These are phyloP conservation scores for Hippophae rhamnoides DNA, from an alignment of 306 rosid genomes.

Conservation along the genomic window DNA sequence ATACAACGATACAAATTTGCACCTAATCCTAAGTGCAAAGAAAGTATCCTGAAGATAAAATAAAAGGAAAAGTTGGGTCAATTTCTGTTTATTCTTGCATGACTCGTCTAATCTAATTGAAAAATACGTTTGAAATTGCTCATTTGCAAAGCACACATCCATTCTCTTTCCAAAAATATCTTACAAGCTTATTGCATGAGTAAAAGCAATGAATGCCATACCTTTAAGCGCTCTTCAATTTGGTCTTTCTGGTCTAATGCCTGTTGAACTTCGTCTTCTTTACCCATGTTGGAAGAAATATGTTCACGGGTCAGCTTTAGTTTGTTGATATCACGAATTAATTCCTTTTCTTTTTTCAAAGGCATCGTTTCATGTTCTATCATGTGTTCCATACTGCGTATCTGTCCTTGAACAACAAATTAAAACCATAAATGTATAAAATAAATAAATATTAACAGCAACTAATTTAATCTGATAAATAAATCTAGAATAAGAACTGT, in stretches of 20 bases:
- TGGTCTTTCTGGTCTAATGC: conserved; percentile 44
- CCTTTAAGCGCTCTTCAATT: conserved; percentile 57
- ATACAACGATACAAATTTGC: not conserved
- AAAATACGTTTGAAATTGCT: too few species aligned
- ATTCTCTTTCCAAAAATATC: not conserved
- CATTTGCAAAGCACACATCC: not conserved
- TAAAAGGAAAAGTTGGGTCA: not conserved
- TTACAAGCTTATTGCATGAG: conserved; percentile 4
- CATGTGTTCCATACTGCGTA: conserved; percentile 60
- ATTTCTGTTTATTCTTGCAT: too few species aligned
- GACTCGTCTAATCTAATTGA: too few species aligned
- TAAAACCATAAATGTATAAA: conserved; percentile 9
- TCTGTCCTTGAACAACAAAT: conserved; percentile 33
- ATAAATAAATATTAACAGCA: conserved; percentile 6
- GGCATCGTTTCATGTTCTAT: conserved; percentile 75
- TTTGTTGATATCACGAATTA: conserved; percentile 67
- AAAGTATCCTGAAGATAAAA: not conserved
- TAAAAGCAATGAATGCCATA: conserved; percentile 13
- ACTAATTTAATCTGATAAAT: not conserved
- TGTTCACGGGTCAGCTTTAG: conserved; percentile 65
- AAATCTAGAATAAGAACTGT: conserved; percentile 1
- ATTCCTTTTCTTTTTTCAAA: conserved; percentile 67
- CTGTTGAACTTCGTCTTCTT: conserved; percentile 50
- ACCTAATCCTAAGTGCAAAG: not conserved
- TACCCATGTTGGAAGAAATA: conserved; percentile 42